A percentile compares a stretch with the other conserved stretches of the same genome.
Conservation (phyloP, 2,329 filamentous ascomycete genomes). For the Alternaria viburni region DNA sequence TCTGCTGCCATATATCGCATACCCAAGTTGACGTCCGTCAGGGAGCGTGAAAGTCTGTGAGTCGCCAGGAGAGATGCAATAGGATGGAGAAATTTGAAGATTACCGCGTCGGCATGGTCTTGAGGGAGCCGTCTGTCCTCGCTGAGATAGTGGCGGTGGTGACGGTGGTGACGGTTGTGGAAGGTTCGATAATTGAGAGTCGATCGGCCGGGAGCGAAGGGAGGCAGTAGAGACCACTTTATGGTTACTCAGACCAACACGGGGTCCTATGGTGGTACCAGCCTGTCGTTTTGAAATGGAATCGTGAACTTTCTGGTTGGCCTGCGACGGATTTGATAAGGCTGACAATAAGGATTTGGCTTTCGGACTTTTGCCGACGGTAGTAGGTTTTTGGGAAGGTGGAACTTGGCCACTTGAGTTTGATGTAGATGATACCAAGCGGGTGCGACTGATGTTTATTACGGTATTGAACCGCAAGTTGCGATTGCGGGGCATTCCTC, state of each 20-base stretch:
- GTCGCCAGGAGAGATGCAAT: neutral
- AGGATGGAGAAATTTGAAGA: neutral
- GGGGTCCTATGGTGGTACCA: neutral
- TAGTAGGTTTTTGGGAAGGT: neutral
- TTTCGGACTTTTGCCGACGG: neutral
- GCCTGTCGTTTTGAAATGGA: neutral
- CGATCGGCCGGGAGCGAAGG: neutral
- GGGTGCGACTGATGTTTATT: neutral
- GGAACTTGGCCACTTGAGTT: neutral
- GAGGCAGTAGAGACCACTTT: neutral
- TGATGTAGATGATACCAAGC: neutral
- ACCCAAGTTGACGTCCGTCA: neutral
- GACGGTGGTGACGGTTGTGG: neutral
- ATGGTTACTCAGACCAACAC: neutral
- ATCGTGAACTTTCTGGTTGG: neutral
- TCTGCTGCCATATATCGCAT: neutral
- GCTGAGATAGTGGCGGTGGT: neutral
- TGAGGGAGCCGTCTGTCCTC: neutral
- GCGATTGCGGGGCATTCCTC: neutral
- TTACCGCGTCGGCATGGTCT: neutral
- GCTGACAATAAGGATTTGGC: neutral
- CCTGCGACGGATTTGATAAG: neutral
- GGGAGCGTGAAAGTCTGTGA: neutral
- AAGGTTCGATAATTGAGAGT: neutral
- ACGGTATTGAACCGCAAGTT: neutral